Percentiles rank a stretch among this genome's conserved stretches.
These are phyloP conservation scores for Chrysosporium queenslandicum DNA, from an alignment of 2,329 filamentous ascomycete genomes.

Conservation along the genomic window DNA sequence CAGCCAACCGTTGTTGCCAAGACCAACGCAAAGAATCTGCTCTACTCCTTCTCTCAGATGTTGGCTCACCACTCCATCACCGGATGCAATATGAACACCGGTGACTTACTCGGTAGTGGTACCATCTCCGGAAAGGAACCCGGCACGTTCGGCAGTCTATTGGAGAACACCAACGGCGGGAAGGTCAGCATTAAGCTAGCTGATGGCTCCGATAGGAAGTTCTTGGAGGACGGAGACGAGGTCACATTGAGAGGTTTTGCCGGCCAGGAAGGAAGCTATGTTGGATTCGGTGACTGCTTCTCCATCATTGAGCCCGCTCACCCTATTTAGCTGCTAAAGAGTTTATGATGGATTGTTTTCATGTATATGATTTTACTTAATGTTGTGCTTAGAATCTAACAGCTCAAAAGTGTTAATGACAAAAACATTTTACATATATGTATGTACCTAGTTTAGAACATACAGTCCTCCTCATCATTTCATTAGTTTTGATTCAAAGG, in stretches of 20 bases:
- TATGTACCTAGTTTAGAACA: not conserved
- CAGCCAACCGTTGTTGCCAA: conserved; percentile 48
- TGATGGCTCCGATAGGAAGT: conserved; percentile 57
- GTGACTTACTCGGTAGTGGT: conserved; percentile 67
- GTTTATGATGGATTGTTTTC: not conserved
- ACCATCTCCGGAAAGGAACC: conserved; percentile 59
- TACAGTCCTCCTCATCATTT: not conserved
- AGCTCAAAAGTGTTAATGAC: not conserved
- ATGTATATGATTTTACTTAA: not conserved
- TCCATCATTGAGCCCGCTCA: conserved; percentile 14
- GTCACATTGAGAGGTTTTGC: conserved; percentile 56
- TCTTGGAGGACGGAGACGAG: conserved; percentile 65
- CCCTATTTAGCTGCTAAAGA: conserved; percentile 4
- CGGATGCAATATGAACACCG: conserved; percentile 62
- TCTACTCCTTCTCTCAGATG: conserved; percentile 82
- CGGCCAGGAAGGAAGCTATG: conserved; percentile 54
- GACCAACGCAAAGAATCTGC: conserved; percentile 55
- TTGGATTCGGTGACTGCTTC: conserved; percentile 59
- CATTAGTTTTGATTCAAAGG: not conserved
- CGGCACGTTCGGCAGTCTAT: conserved; percentile 55
- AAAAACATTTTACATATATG: not conserved
- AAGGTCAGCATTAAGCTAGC: conserved; percentile 53
- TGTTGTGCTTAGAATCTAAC: not conserved
- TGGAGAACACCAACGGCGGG: conserved; percentile 63
- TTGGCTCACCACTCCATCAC: conserved; percentile 67